Percentiles rank a stretch among this genome's conserved stretches.
phyloP scores from a whole-genome alignment of 306 rosid genomes.

The Fagus sylvatica region DNA sequence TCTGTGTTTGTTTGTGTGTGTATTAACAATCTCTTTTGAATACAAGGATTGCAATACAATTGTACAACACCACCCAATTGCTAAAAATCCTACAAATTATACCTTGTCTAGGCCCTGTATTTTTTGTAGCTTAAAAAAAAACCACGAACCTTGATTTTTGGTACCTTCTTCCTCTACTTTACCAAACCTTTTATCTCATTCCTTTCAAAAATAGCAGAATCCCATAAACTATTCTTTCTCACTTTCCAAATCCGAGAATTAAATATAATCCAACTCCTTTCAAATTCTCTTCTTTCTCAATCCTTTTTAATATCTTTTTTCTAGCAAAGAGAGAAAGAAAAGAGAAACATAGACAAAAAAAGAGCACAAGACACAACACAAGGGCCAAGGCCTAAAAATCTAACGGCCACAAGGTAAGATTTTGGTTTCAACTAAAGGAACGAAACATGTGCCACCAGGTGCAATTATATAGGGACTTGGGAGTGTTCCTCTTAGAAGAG shows the following conservation, averaged over 20 bases:
- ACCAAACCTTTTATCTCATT: background rate
- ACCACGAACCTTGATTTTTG: background rate
- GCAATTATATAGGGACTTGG: constrained; percentile 33
- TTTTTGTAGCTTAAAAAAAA: no score
- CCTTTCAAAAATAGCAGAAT: background rate
- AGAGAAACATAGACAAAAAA: background rate
- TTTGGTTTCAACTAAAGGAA: constrained; percentile 1
- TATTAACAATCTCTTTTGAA: background rate
- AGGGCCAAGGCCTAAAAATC: background rate
- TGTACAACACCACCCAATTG: no score
- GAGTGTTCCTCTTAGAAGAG: background rate
- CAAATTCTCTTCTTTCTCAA: background rate
- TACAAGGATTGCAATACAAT: background rate
- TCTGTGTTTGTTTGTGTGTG: background rate
- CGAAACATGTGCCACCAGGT: constrained; percentile 44
- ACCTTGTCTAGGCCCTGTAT: no score
- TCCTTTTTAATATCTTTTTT: background rate
- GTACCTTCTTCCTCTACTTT: background rate
- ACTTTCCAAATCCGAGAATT: background rate
- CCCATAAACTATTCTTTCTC: background rate
- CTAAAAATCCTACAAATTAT: background rate
- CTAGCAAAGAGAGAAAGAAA: constrained; percentile 1
- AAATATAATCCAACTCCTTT: background rate
- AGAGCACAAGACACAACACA: background rate
- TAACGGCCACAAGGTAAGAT: background rate